Percentiles rank a stretch among this genome's conserved stretches.
phyloP scores from a whole-genome alignment of 2,329 filamentous ascomycete genomes.

The Gliomastix tumulicola region DNA sequence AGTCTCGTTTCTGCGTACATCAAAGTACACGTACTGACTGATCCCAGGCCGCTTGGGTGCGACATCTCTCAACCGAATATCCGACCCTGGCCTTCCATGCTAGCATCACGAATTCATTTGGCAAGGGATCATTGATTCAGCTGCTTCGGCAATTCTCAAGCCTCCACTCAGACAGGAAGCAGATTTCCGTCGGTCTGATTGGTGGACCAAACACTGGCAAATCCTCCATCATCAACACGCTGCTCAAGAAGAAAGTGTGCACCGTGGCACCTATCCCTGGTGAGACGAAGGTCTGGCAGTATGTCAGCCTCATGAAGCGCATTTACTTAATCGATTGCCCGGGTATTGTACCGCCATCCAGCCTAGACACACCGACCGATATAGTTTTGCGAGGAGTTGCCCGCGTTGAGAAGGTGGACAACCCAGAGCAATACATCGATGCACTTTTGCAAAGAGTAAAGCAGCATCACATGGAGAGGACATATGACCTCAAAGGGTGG shows the following conservation, averaged over 20 bases:
- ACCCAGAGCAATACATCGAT: constrained; percentile 92
- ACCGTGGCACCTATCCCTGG: constrained; percentile 91
- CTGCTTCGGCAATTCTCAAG: constrained; percentile 89
- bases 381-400: constrained; percentile 87
- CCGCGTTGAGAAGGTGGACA: constrained; percentile 90
- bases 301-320: constrained; percentile 89
- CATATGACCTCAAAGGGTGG: constrained; percentile 82
- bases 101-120: constrained; percentile 91
- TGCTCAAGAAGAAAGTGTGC: constrained; percentile 91
- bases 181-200: constrained; percentile 87
- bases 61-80: constrained; percentile 78
- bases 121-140: constrained; percentile 89
- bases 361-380: constrained; percentile 76
- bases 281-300: constrained; percentile 98
- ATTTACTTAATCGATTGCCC: constrained; percentile 92
- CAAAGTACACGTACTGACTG: constrained; percentile 10
- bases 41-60: constrained; percentile 83
- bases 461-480: constrained; percentile 81
- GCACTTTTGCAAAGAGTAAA: constrained; percentile 77
- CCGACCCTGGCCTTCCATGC: constrained; percentile 94
- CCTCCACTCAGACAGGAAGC: constrained; percentile 84
- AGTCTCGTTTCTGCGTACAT: not conserved
- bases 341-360: constrained; percentile 87
- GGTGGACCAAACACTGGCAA: constrained; percentile 83
- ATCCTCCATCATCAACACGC: constrained; percentile 93